Evolutionary conservation across 1,284 basidiomycete genomes (phyloP), one percentile per base, ranked within the genome.

Genomic region (Sporisorium iseilematis-ciliati): DNA sequence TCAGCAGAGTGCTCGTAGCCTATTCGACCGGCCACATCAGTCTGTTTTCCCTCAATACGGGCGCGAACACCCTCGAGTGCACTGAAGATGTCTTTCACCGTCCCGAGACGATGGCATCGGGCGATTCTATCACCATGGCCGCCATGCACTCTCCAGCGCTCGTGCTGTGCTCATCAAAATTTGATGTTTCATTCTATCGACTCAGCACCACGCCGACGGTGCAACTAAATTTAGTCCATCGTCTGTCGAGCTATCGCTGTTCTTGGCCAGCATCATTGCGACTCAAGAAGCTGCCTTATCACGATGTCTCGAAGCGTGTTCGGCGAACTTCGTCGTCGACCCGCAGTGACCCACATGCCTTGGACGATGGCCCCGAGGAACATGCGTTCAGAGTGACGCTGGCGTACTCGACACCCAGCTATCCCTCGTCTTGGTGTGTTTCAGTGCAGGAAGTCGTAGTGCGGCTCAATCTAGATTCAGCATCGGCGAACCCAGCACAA

Each of bases 351-450:
- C 53, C 29, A n/a, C 40, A 10, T 0, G 14, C 1, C 0, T 10
- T n/a, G 10, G 41, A 25, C 14, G 42, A 58, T 38, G 10, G 7
- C 7, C n/a, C n/a, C 18, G 20, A 57, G 0, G 57, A 62, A 31
- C 33, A 52, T 18, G 67, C 65, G 18, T 84, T 80, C 55, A 64
- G 67, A 14, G 65, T 82, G 21, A 70, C 78, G 2, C 35, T 85
- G 33, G 79, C 77, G 6, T 85, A 84, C 61, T 77, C 81, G 33
- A 79, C 79, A 23, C 82, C 83, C 2, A 64, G 78, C 35, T 84
- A 80, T 31, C 80, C 81, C 0, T 55, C 63, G 2, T 75, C 66
- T 10, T 85, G 82, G 80, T 82, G 77, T 8, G 75, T 85, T 11
- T 82, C 79, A 0, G 38, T 84, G 11, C 84, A 84, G 41, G 76